These are phyloP conservation scores for Kwoniella sp. DNA, from an alignment of 768 basidiomycete species.

Conservation along the genomic window DNA sequence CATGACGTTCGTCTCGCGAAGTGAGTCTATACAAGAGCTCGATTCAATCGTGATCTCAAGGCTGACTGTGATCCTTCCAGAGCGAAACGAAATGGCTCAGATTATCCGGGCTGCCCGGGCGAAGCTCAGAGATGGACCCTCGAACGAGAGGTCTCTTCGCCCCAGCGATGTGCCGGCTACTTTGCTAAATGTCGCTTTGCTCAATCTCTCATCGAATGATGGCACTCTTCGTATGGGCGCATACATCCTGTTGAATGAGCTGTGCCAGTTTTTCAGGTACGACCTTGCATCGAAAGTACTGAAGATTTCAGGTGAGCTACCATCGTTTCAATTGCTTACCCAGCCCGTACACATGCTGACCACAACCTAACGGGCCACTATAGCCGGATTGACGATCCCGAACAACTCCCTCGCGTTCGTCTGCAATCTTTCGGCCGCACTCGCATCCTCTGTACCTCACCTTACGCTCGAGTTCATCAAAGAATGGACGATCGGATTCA, in stretches of 20 bases:
- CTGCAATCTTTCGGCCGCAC: slow-evolving; percentile 18
- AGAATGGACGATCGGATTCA: slow-evolving; percentile 70
- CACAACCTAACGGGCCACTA: neutral
- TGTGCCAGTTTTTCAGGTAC: slow-evolving; percentile 46
- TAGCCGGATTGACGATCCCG: slow-evolving; percentile 41
- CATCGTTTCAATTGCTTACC: neutral
- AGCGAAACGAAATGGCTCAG: slow-evolving; percentile 62
- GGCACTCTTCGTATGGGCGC: slow-evolving; percentile 77
- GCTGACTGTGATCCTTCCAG: slow-evolving; percentile 43
- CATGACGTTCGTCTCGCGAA: slow-evolving; percentile 40
- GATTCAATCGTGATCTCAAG: neutral
- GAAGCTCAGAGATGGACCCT: slow-evolving; percentile 26
- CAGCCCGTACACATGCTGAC: slow-evolving; percentile 11
- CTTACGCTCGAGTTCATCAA: slow-evolving; percentile 84
- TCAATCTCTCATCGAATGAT: slow-evolving; percentile 73
- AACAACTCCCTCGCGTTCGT: slow-evolving; percentile 37
- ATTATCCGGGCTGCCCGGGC: slow-evolving; percentile 43
- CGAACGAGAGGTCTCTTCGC: slow-evolving; percentile 67
- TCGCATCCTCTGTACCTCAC: slow-evolving; percentile 61
- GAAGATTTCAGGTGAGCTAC: slow-evolving; percentile 31
- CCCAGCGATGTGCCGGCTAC: slow-evolving; percentile 81
- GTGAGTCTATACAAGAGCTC: slow-evolving; percentile 20
- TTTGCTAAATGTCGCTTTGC: slow-evolving; percentile 80
- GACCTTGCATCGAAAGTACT: slow-evolving; percentile 22
- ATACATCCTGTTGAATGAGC: slow-evolving; percentile 67